Evolutionary conservation across 2,329 filamentous ascomycete species (phyloP).

Genomic region (Diaporthe batatas): DNA sequence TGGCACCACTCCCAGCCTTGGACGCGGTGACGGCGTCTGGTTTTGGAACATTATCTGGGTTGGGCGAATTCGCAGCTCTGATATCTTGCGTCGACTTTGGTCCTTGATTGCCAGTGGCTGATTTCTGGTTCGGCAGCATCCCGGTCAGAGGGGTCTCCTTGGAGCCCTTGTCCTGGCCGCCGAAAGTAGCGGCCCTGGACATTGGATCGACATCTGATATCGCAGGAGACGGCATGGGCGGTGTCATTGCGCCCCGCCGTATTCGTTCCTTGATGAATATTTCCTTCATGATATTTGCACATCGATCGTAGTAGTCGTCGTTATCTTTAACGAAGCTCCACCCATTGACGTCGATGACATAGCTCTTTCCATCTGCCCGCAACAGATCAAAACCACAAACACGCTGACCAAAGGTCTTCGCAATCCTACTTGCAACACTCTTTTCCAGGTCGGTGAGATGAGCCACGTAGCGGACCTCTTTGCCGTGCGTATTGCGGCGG

Average conservation of each 20-base stretch:
- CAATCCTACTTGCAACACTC: slow-evolving; percentile 89
- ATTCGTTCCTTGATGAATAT: slow-evolving; percentile 88
- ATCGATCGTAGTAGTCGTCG: slow-evolving; percentile 96
- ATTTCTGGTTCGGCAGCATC: slow-evolving; percentile 41
- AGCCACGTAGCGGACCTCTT: slow-evolving; percentile 96
- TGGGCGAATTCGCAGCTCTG: slow-evolving; percentile 12
- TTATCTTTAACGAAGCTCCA: slow-evolving; percentile 99
- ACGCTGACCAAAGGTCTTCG: slow-evolving; percentile 90
- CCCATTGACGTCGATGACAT: slow-evolving; percentile 98
- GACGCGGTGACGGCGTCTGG: slow-evolving; percentile 46
- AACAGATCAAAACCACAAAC: slow-evolving; percentile 97
- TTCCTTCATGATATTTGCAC: slow-evolving; percentile 85
- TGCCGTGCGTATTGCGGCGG: slow-evolving; percentile 95
- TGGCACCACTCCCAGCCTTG: slow-evolving; percentile 44
- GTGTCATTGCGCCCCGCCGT: slow-evolving; percentile 71
- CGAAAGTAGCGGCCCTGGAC: slow-evolving; percentile 34
- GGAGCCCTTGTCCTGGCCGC: slow-evolving; percentile 46
- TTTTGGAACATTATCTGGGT: slow-evolving; percentile 45
- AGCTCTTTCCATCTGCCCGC: slow-evolving; percentile 89
- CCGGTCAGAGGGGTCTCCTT: slow-evolving; percentile 44
- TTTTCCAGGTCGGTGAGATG: slow-evolving; percentile 84
- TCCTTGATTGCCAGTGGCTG: slow-evolving; percentile 29
- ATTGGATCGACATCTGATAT: slow-evolving; percentile 55
- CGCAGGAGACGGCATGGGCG: slow-evolving; percentile 65
- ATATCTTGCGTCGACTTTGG: slow-evolving; percentile 37